A percentile compares a stretch with the other conserved stretches of the same genome.
These are phyloP conservation scores for Hypoxylon cercidicola DNA, from an alignment of 495 filamentous ascomycete species.

Conservation along the genomic window DNA sequence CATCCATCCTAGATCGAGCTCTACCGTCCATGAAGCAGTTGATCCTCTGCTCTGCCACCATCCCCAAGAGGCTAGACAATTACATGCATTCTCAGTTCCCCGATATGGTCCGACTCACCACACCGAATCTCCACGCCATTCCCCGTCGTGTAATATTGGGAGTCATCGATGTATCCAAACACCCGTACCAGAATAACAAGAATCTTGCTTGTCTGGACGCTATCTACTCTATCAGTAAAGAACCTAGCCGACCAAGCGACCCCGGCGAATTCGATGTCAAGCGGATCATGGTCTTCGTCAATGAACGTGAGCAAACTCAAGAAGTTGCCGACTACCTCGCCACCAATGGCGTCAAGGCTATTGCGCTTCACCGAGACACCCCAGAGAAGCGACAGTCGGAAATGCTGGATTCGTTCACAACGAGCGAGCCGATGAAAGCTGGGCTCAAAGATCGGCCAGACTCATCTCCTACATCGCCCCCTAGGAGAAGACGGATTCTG, in stretches of 20 bases:
- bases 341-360: constrained; percentile 87
- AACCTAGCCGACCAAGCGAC: constrained; percentile 65
- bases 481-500: constrained; percentile 46
- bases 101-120: constrained; percentile 82
- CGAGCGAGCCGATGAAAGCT: constrained; percentile 55
- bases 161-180: constrained; percentile 87
- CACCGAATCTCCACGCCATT: constrained; percentile 94
- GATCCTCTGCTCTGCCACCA: constrained; percentile 96
- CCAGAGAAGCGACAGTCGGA: constrained; percentile 75
- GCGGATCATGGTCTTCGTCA: constrained; percentile 95
- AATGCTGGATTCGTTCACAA: constrained; percentile 81
- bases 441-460: constrained; percentile 9
- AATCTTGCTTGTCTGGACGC: constrained; percentile 91
- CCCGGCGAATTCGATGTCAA: constrained; percentile 69
- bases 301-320: constrained; percentile 88
- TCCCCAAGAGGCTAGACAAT: constrained; percentile 85
- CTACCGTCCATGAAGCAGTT: constrained; percentile 83
- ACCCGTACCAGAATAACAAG: constrained; percentile 92
- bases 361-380: constrained; percentile 84
- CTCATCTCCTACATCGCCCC: constrained; percentile 14
- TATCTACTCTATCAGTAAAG: constrained; percentile 91
- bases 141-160: constrained; percentile 93
- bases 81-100: constrained; percentile 85
- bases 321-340: constrained; percentile 82
- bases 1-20: constrained; percentile 78